Evolutionary conservation across 768 basidiomycete species (phyloP).

Genomic region (Pleurotus tuber-regium): DNA sequence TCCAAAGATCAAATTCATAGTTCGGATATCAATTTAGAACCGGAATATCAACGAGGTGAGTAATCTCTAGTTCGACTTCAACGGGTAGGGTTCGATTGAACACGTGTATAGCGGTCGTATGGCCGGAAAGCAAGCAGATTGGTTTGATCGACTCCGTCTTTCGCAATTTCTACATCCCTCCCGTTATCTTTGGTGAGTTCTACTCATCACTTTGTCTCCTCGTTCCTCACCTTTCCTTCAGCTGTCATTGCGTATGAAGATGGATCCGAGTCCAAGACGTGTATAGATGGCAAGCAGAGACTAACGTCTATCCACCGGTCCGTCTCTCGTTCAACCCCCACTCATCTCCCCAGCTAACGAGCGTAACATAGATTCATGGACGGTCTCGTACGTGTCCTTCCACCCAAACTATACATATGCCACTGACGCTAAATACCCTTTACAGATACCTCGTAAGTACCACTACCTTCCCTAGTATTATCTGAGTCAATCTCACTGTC

Average conservation of each 20-base stretch:
- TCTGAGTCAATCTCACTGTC: not conserved
- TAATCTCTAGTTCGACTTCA: too few relatives aligned
- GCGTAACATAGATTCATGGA: conserved; percentile 45
- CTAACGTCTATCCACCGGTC: conserved; percentile 64
- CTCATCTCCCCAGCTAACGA: not conserved
- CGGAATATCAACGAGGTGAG: conserved; percentile 76
- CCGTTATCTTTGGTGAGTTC: conserved; percentile 58
- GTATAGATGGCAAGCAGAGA: conserved; percentile 75
- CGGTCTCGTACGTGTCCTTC: conserved; percentile 45
- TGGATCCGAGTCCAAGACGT: conserved; percentile 52
- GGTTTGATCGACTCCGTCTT: conserved; percentile 64
- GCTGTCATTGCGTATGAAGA: conserved; percentile 55
- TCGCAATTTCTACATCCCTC: conserved; percentile 64
- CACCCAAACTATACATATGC: conserved; percentile 3
- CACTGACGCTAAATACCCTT: conserved; percentile 11
- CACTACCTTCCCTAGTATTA: not conserved
- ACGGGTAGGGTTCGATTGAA: not conserved
- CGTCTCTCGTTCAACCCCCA: conserved; percentile 8
- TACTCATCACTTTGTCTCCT: conserved; percentile 20
- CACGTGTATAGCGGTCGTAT: conserved; percentile 69
- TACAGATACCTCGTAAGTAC: conserved; percentile 41
- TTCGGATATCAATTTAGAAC: conserved; percentile 67
- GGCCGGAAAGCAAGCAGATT: conserved; percentile 59
- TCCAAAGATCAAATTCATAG: conserved; percentile 57
- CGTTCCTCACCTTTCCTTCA: conserved; percentile 35